Percentiles rank a stretch among this genome's conserved stretches.
These are phyloP conservation scores for Gamsiella multidivaricata DNA, from an alignment of 192 early-diverging fungal species.

Conservation along the genomic window DNA sequence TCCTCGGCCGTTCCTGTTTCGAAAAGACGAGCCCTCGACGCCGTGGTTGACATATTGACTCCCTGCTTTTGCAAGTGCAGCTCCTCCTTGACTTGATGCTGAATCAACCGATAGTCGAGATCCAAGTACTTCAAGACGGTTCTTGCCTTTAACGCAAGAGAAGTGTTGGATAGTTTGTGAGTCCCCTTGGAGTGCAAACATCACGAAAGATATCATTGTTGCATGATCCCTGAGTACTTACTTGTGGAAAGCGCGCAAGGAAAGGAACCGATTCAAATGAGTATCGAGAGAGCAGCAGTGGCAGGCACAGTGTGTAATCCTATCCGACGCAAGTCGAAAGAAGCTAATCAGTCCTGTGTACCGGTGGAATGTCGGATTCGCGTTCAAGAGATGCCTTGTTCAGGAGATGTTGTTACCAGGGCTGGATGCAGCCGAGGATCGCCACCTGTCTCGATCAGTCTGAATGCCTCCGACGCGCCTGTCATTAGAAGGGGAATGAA, in stretches of 20 bases:
- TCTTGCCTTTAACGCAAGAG: constrained; percentile 8
- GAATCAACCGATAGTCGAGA: constrained; percentile 33
- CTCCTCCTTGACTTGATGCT: constrained; percentile 50
- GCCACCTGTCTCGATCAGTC: constrained; percentile 45
- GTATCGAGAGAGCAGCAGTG: constrained; percentile 25
- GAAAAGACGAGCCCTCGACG: constrained; percentile 4
- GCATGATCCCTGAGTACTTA: no score
- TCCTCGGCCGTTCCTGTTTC: constrained; percentile 35
- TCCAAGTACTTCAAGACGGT: constrained; percentile 19
- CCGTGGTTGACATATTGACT: not conserved
- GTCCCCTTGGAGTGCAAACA: not conserved
- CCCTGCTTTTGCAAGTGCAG: constrained; percentile 40
- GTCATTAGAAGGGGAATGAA: not conserved
- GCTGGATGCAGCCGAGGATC: constrained; percentile 31
- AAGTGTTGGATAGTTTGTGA: not conserved
- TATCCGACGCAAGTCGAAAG: not conserved
- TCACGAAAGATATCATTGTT: not conserved
- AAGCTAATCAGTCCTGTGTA: not conserved
- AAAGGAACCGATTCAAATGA: constrained; percentile 21
- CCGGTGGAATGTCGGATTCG: not conserved
- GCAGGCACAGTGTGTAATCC: constrained; percentile 37
- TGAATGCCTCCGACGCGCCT: constrained; percentile 31
- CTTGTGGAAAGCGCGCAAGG: constrained; percentile 32
- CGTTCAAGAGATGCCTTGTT: not conserved
- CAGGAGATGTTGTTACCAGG: constrained; percentile 9